These are phyloP conservation scores for Cercospora zeae-maydis DNA, from an alignment of 2,329 filamentous ascomycete genomes.

Conservation along the genomic window DNA sequence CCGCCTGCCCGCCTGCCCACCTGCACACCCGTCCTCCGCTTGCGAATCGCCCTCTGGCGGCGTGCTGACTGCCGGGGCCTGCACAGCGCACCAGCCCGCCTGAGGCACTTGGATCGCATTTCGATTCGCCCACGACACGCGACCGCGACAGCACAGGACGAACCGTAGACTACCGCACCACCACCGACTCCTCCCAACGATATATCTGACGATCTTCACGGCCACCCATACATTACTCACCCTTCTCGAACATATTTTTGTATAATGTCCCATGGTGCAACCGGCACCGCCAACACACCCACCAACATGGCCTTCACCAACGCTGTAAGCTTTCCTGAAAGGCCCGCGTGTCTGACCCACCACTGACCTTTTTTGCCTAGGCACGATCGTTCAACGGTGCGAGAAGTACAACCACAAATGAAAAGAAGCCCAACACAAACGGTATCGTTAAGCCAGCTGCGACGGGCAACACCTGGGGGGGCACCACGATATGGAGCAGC, in stretches of 20 bases:
- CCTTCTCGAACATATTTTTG: constrained; percentile 29
- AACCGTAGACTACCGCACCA: background rate
- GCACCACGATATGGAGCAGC: constrained; percentile 33
- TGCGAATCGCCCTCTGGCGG: background rate
- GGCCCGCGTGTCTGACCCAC: background rate
- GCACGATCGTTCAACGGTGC: constrained; percentile 29
- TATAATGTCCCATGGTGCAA: constrained; percentile 31
- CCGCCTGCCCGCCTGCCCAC: background rate
- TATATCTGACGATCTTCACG: constrained; percentile 20
- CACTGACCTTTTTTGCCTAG: constrained; percentile 18
- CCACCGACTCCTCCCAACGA: background rate
- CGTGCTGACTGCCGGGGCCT: constrained; percentile 8
- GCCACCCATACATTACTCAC: constrained; percentile 25
- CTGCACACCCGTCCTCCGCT: background rate
- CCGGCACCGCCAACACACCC: constrained; percentile 19
- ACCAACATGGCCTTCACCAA: constrained; percentile 24
- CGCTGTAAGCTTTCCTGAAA: constrained; percentile 15
- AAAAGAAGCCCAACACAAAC: constrained; percentile 23
- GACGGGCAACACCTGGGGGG: constrained; percentile 11
- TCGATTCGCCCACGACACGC: constrained; percentile 10
- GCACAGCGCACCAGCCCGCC: constrained; percentile 2
- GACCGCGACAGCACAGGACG: constrained; percentile 1
- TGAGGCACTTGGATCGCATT: constrained; percentile 5
- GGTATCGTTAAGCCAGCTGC: constrained; percentile 17
- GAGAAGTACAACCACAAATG: constrained; percentile 11